phyloP scores from a whole-genome alignment of 768 basidiomycete species.

The Boletellus emodensis region DNA sequence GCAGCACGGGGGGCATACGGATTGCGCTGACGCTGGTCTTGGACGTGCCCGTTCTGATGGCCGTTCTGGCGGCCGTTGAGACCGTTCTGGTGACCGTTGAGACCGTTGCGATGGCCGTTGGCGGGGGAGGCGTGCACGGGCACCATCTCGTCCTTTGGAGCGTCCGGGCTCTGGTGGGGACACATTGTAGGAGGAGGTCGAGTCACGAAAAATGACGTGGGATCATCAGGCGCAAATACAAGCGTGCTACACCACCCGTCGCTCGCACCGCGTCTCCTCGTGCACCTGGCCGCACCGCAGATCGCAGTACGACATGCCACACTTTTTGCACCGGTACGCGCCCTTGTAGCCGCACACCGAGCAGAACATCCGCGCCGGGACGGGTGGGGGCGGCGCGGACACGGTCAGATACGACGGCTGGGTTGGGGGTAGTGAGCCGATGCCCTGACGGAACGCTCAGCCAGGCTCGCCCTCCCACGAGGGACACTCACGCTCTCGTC shows the following conservation, averaged over 20 bases:
- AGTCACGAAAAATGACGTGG: slow-evolving; percentile 6
- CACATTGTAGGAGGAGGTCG: slow-evolving; percentile 35
- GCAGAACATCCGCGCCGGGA: slow-evolving; percentile 71
- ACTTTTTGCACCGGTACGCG: slow-evolving; percentile 71
- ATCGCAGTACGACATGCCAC: slow-evolving; percentile 75
- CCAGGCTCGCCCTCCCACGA: not conserved
- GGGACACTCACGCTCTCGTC: slow-evolving; percentile 69
- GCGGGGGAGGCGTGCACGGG: slow-evolving; percentile 18
- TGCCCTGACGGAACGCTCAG: slow-evolving; percentile 42
- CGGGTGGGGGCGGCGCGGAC: slow-evolving; percentile 49
- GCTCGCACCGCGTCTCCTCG: slow-evolving; percentile 77
- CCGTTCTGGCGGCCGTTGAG: slow-evolving; percentile 36
- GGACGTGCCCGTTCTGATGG: slow-evolving; percentile 39
- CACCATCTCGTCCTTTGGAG: slow-evolving; percentile 62
- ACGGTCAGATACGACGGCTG: slow-evolving; percentile 73
- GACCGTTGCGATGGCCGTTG: slow-evolving; percentile 39
- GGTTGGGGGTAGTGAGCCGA: slow-evolving; percentile 48
- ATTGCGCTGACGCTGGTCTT: slow-evolving; percentile 49
- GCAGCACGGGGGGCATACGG: slow-evolving; percentile 86
- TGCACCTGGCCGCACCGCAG: slow-evolving; percentile 70
- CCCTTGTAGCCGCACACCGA: slow-evolving; percentile 89
- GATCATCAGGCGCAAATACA: not conserved
- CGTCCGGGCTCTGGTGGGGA: slow-evolving; percentile 52
- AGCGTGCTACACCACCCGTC: slow-evolving; percentile 50
- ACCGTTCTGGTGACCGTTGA: slow-evolving; percentile 37